Evolutionary conservation across 1,284 basidiomycete genomes (phyloP), one percentile per base, ranked within the genome.

Genomic region (Boletellus deceptivus): DNA sequence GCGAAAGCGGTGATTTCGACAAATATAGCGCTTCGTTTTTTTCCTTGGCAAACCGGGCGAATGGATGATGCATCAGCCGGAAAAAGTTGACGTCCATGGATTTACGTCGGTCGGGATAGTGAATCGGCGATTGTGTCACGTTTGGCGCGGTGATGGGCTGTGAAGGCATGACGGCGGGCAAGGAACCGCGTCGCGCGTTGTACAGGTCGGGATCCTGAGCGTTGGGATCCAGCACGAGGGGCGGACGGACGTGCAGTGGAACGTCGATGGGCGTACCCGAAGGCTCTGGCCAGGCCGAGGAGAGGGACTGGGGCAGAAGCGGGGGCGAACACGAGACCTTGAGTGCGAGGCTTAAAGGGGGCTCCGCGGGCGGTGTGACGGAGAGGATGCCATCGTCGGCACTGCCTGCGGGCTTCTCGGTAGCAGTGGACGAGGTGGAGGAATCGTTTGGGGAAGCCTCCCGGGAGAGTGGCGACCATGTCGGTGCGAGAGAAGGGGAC

Each of bases 31-130:
- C 72, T 45, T 70, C 75, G 44, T 84, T 84, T 60, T 79, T 79
- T 10, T 77, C 78, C 51, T 75, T 72, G 34, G 82, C 82, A 36
- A 83, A 65, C 39, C 72, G 71, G 20, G 83, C 83, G 55, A 80
- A 87, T 0, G 86, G 85, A 55, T 87, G 84, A 24, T 68, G 68
- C 25, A 77, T 73, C 18, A 88, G 75, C n/a, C 82, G 77, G 56
- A 77, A 75, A 40, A 83, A 72, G 59, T 76, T 80, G 41, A 78
- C 73, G 59, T 85, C 84, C 55, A 86, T 77, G 14, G 82, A 84
- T 53, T 77, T 71, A 40, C 84, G 75, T 54, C 83, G 73, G 24
- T 75, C 71, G 24, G 75, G 68, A 47, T 54, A 56, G 17, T 59
- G 59, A 17, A 52, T 44, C 8, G 50, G 53, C 31, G 53, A 58